A percentile compares a stretch with the other conserved stretches of the same genome.
Evolutionary conservation across 169 alveolate species (phyloP).

Genomic region (Pseudocohnilembus persalinus): DNA sequence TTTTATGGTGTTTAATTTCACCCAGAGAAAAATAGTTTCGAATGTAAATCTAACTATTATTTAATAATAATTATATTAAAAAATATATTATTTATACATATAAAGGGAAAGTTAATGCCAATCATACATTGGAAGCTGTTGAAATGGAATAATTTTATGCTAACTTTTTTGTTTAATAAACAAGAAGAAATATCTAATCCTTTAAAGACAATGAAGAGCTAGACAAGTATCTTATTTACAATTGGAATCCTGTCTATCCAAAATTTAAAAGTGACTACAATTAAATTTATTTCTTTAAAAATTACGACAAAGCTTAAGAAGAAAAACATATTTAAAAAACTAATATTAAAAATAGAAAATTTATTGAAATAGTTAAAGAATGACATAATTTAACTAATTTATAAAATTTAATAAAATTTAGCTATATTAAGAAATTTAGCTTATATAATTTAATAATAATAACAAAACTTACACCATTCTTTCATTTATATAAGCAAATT

Average conservation of each 20-base stretch:
- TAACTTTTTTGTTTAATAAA: slow-evolving; percentile 30
- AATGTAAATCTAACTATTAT: slow-evolving; percentile 22
- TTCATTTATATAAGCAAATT: no score
- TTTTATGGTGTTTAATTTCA: slow-evolving; percentile 60
- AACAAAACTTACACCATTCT: no score
- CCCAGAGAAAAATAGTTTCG: slow-evolving; percentile 66
- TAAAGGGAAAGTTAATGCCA: neutral
- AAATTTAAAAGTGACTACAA: no score
- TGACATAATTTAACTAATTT: no score
- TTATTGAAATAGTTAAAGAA: no score
- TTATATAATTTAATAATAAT: no score
- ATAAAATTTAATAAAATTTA: no score
- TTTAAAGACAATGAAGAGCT: slow-evolving; percentile 11
- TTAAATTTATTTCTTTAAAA: no score
- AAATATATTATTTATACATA: neutral
- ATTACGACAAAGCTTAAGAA: no score
- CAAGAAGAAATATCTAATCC: neutral
- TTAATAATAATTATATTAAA: neutral
- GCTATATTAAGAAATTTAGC: no score
- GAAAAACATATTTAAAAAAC: no score
- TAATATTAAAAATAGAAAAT: no score
- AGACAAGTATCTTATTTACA: neutral
- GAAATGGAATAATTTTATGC: slow-evolving; percentile 13
- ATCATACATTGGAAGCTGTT: slow-evolving; percentile 10
- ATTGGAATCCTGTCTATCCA: neutral